These are phyloP conservation scores for Phlebopus sp. DNA, from an alignment of 1,284 basidiomycete genomes.

Conservation along the genomic window DNA sequence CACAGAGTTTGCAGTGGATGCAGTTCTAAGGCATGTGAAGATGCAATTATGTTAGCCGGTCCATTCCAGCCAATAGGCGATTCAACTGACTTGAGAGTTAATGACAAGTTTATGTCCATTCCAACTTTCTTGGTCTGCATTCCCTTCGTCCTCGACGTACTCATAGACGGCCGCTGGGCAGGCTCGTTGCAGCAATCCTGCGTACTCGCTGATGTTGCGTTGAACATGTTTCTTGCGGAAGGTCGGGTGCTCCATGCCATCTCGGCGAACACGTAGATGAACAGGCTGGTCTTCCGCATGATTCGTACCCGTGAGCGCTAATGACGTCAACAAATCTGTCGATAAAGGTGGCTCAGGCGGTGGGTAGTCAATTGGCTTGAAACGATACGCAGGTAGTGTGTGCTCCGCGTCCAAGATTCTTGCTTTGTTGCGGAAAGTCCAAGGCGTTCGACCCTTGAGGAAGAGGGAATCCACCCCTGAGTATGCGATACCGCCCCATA, in stretches of 20 bases:
- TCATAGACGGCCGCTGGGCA: conserved; percentile 98
- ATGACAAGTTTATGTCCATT: conserved; percentile 90
- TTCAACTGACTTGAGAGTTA: conserved; percentile 78
- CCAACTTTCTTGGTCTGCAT: conserved; percentile 56
- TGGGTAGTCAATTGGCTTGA: conserved; percentile 88
- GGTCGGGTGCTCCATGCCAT: conserved; percentile 45
- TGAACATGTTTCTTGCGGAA: conserved; percentile 67
- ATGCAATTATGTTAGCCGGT: background rate
- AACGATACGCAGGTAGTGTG: conserved; percentile 68
- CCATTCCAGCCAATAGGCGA: background rate
- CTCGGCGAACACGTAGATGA: conserved; percentile 76
- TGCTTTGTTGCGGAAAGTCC: conserved; percentile 79
- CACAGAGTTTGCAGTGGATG: conserved; percentile 93
- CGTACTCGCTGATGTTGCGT: conserved; percentile 79
- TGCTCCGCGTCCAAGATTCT: conserved; percentile 68
- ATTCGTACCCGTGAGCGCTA: conserved; percentile 92
- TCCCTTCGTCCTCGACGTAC: conserved; percentile 76
- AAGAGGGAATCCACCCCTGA: conserved; percentile 89
- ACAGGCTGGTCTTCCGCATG: conserved; percentile 95
- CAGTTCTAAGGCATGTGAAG: conserved; percentile 55
- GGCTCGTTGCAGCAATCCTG: conserved; percentile 82
- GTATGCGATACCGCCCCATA: conserved; percentile 89
- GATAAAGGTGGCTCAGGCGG: conserved; percentile 88
- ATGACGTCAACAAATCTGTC: conserved; percentile 91
- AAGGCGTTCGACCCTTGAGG: conserved; percentile 85